Evolutionary conservation across 257 asterid genomes (phyloP).

Genomic region (Striga asiatica): DNA sequence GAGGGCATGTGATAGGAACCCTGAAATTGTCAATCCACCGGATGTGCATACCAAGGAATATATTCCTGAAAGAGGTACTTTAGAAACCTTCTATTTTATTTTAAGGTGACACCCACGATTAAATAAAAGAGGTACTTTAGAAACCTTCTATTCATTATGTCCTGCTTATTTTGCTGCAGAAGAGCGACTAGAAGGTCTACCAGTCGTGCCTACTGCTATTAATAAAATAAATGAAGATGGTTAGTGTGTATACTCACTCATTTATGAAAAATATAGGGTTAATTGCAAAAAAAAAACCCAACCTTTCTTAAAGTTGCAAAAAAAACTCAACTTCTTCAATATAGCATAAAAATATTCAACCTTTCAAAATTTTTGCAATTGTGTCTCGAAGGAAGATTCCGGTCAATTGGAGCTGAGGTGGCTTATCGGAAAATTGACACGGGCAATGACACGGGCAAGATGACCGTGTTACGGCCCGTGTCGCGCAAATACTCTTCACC

Average conservation of each 20-base stretch:
- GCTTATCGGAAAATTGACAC: too few species aligned
- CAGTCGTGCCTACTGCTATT: not conserved
- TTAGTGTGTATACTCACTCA: conserved; percentile 14
- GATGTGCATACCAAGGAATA: conserved; percentile 1
- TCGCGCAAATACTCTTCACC: too few species aligned
- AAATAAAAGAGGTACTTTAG: too few species aligned
- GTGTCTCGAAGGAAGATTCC: too few species aligned
- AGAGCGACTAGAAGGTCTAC: conserved; percentile 13
- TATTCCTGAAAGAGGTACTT: conserved; percentile 12
- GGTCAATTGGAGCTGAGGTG: too few species aligned
- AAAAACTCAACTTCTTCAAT: too few species aligned
- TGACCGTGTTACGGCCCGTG: too few species aligned
- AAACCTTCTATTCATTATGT: not conserved
- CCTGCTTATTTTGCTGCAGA: conserved; percentile 13
- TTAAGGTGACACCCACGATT: not conserved
- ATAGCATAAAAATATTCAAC: too few species aligned
- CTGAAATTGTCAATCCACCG: conserved; percentile 6
- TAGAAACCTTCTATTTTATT: not conserved
- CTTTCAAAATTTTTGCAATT: too few species aligned
- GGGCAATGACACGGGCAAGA: too few species aligned
- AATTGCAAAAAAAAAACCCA: too few species aligned
- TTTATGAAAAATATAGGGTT: not conserved
- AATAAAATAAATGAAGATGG: conserved; percentile 23
- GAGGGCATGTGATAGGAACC: not conserved
- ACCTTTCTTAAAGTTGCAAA: too few species aligned